A percentile compares a stretch with the other conserved stretches of the same genome.
phyloP scores from a whole-genome alignment of 2,329 filamentous ascomycete genomes.

The Colletotrichum sp. region DNA sequence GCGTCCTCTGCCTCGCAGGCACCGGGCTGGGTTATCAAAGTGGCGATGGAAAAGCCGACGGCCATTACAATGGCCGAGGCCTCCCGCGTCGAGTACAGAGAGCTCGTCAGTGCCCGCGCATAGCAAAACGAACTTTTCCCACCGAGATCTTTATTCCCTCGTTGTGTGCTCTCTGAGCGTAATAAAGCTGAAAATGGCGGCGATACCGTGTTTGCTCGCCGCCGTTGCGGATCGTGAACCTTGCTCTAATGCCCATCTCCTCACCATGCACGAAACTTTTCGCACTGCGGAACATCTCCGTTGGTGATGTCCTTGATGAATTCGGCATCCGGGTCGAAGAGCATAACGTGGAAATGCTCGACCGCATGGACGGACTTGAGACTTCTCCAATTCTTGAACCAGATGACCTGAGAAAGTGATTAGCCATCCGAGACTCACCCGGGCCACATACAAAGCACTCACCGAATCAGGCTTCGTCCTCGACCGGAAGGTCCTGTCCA shows the following conservation, averaged over 20 bases:
- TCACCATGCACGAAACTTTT: conserved; percentile 34
- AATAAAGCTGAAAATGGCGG: neutral
- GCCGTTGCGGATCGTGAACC: neutral
- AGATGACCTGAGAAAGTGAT: conserved; percentile 46
- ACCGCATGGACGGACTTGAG: conserved; percentile 86
- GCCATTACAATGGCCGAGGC: conserved; percentile 76
- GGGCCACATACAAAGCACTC: neutral
- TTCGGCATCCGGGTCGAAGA: conserved; percentile 74
- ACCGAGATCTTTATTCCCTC: neutral
- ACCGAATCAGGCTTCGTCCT: conserved; percentile 53
- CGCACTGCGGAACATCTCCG: conserved; percentile 72
- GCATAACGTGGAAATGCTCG: conserved; percentile 95
- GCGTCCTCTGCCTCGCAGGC: neutral
- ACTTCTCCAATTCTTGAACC: conserved; percentile 89
- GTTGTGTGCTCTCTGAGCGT: neutral
- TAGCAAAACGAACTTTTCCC: neutral
- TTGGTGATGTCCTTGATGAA: conserved; percentile 76
- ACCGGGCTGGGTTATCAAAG: conserved; percentile 55
- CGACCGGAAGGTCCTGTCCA: conserved; percentile 68
- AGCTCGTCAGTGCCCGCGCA: neutral
- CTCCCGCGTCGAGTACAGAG: conserved; percentile 63
- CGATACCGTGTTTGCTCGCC: neutral
- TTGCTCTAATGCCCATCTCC: neutral
- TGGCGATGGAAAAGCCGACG: conserved; percentile 74
- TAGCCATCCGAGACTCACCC: neutral